phyloP scores from a whole-genome alignment of 371 early-diverging fungal genomes.

The Blakeslea trispora region DNA sequence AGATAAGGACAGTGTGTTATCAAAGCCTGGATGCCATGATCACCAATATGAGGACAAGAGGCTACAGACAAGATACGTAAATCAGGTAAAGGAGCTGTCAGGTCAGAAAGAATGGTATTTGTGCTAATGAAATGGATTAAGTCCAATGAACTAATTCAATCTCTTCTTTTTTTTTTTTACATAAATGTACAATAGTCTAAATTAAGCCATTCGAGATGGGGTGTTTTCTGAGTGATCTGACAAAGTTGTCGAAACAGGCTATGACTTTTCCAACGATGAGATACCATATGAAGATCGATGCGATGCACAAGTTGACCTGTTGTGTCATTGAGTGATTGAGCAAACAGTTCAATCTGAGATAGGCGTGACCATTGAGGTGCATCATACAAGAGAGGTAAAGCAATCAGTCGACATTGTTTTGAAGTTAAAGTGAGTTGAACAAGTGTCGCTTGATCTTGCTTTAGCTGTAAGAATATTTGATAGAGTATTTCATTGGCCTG shows the following conservation, averaged over 20 bases:
- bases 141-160: too few relatives aligned
- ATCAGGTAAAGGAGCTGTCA: slow-evolving; percentile 13
- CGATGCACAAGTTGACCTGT: slow-evolving; percentile 13
- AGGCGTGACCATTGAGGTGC: slow-evolving; percentile 19
- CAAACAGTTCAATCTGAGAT: slow-evolving; percentile 14
- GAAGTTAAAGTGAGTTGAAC: slow-evolving; percentile 9
- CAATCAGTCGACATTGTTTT: slow-evolving; percentile 1
- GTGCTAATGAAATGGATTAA: slow-evolving; percentile 2
- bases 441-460: slow-evolving; percentile 16
- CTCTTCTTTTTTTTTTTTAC: slow-evolving; percentile 8
- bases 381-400: slow-evolving; percentile 15
- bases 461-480: slow-evolving; percentile 35
- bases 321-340: background rate
- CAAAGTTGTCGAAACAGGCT: slow-evolving; percentile 1
- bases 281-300: slow-evolving; percentile 23
- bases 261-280: slow-evolving; percentile 21
- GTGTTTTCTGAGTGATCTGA: slow-evolving; percentile 12
- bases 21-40: slow-evolving; percentile 10
- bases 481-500: slow-evolving; percentile 47
- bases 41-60: slow-evolving; percentile 18
- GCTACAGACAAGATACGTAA: slow-evolving; percentile 18
- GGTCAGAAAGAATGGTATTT: slow-evolving; percentile 11
- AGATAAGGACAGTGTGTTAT: slow-evolving; percentile 11
- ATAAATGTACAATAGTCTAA: slow-evolving; percentile 15
- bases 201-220: slow-evolving; percentile 22